Percentiles rank a stretch among this genome's conserved stretches.
Evolutionary conservation across 164 flowering plant genomes (phyloP).

Genomic region (Chimonanthus salicifolius): DNA sequence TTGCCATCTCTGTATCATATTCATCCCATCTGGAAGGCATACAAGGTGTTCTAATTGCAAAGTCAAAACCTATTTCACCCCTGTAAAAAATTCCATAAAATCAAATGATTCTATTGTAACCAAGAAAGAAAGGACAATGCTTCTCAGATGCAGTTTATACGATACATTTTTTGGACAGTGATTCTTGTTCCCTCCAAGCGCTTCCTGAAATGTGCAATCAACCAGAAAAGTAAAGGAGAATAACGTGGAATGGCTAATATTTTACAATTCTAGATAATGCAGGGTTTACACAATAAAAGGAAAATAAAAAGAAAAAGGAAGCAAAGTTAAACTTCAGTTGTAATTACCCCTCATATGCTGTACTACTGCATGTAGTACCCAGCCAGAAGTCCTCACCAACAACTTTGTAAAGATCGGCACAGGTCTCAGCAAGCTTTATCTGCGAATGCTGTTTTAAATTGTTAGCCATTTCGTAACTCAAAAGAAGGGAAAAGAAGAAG

Average conservation of each 20-base stretch:
- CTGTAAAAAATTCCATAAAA: constrained; percentile 27
- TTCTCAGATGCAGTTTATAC: constrained; percentile 3
- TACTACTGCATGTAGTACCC: constrained; percentile 84
- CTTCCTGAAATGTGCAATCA: constrained; percentile 47
- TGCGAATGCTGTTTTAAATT: constrained; percentile 21
- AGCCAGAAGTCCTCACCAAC: constrained; percentile 95
- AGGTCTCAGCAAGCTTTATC: constrained; percentile 64
- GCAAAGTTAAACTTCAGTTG: not conserved
- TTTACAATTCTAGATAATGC: too few species aligned
- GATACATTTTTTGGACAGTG: constrained; percentile 66
- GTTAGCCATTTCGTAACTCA: not conserved
- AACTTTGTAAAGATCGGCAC: constrained; percentile 62
- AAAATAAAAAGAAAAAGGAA: not conserved
- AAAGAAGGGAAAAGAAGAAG: too few species aligned
- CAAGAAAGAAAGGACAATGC: not conserved
- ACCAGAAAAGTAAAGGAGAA: constrained; percentile 2
- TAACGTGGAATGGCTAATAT: not conserved
- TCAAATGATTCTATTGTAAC: constrained; percentile 3
- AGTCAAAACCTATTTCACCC: constrained; percentile 63
- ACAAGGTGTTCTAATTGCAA: constrained; percentile 90
- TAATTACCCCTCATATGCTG: constrained; percentile 78
- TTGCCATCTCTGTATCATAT: constrained; percentile 80
- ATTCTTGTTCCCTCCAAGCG: constrained; percentile 92
- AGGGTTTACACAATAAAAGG: too few species aligned
- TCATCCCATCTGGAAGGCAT: constrained; percentile 95